Percentiles rank a stretch among this genome's conserved stretches.
phyloP scores from a whole-genome alignment of 2,329 filamentous ascomycete species.

The Trichocomaceae sp. region DNA sequence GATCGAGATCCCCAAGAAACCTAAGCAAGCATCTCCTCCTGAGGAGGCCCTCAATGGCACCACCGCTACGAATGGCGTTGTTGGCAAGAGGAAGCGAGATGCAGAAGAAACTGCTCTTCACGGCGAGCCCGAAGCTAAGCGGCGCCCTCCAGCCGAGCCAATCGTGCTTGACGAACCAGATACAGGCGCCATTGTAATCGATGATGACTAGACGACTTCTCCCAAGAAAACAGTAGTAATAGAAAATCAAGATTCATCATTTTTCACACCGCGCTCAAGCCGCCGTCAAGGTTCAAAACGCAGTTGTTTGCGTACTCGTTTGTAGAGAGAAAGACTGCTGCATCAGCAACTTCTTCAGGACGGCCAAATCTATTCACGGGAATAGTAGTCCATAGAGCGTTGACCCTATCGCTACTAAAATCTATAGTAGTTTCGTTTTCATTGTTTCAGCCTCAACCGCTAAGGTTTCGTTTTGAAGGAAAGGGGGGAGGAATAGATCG shows the following conservation, averaged over 20 bases:
- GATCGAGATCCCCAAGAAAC: constrained; percentile 44
- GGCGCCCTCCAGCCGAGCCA: constrained; percentile 26
- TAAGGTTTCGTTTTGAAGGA: too few species aligned
- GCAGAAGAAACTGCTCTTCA: constrained; percentile 35
- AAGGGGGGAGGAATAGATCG: neutral
- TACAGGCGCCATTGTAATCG: constrained; percentile 61
- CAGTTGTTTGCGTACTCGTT: constrained; percentile 85
- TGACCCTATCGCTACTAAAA: constrained; percentile 32
- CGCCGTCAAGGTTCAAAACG: constrained; percentile 77
- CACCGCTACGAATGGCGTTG: constrained; percentile 13
- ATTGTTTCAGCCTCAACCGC: neutral
- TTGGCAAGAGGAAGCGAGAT: constrained; percentile 41
- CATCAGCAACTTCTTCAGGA: constrained; percentile 70
- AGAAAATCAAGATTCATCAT: neutral
- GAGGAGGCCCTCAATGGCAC: constrained; percentile 24
- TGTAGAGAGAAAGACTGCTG: constrained; percentile 66
- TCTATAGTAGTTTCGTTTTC: constrained; percentile 24
- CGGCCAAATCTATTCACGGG: constrained; percentile 62
- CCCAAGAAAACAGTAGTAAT: too few species aligned
- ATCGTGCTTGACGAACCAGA: constrained; percentile 45
- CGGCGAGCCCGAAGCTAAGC: constrained; percentile 38
- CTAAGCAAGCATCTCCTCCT: constrained; percentile 33
- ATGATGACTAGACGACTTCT: constrained; percentile 36
- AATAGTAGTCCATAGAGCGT: constrained; percentile 44
- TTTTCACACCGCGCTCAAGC: constrained; percentile 58